Base-by-base conservation (phyloP, 73 alveolate species). In the Symbiodinium pilosum region DNA sequence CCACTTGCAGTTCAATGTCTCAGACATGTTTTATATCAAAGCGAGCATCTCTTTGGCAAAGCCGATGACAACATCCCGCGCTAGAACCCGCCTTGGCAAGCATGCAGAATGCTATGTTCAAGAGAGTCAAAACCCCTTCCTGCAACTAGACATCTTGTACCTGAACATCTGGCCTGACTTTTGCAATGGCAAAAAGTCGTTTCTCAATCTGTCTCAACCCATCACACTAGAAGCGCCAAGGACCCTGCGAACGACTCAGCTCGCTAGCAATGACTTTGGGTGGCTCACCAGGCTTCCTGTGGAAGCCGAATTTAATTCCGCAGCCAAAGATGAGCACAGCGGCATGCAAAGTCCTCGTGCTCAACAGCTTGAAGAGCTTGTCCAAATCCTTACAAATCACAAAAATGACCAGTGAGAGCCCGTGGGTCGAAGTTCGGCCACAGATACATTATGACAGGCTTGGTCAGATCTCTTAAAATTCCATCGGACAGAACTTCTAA, bases 201-300 rank as follows among this genome's bases (percentile, higher is more conserved):
- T n/a, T n/a, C n/a, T n/a, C n/a, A n/a, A n/a, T n/a, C n/a, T n/a
- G n/a, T n/a, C n/a, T n/a, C n/a, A n/a, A n/a, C n/a, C n/a, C n/a
- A n/a, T n/a, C n/a, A n/a, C n/a, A n/a, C 59, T 47, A 6, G 59
- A 47, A 9, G 6, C 14, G 18, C 43, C 44, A 42, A 24, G 94
- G 85, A 26, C 85, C 38, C 36, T 28, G 47, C 97, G 97, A 83
- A 28, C 97, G 97, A 40, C 97, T 39, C 71, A 91, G 88, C 54
- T 91, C 97, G 30, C 88, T 68, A 81, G 97, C 97, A 59, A 91
- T 41, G n/a, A 91, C 97, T 68, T 91, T 64, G 20, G 41, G 81
- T 38, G 81, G 81, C 34, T 64, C 81, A 1, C 81, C 81, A n/a
- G 81, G 81, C 81, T 64, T 64, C 81, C 81, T 64, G 32, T 3